phyloP scores from a whole-genome alignment of 129 eudicot genomes.

The Pulicaria dysenterica region DNA sequence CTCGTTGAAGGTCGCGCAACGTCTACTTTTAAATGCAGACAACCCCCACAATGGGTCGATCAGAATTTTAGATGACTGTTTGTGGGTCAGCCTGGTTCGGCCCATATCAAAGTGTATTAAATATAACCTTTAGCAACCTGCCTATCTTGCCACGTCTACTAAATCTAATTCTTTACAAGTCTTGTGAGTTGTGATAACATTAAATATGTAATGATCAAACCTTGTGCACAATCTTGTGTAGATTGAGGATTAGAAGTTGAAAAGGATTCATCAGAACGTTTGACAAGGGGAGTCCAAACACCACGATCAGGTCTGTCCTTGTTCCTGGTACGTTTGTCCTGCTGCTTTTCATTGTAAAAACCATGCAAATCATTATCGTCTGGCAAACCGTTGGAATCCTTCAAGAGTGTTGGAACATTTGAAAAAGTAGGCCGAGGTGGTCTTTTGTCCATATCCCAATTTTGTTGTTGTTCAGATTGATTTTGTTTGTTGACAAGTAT shows the following conservation, averaged over 20 bases:
- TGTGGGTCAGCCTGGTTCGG: background rate
- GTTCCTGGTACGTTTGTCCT: conserved; percentile 70
- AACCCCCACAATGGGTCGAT: background rate
- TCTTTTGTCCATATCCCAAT: conserved; percentile 60
- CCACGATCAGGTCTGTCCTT: conserved; percentile 95
- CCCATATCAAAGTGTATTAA: background rate
- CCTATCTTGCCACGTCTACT: too few relatives aligned
- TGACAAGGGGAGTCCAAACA: conserved; percentile 87
- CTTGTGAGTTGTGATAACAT: conserved; percentile 14
- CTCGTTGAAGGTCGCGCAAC: background rate
- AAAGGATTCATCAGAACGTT: conserved; percentile 71
- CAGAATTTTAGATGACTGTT: background rate
- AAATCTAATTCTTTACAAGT: conserved; percentile 1
- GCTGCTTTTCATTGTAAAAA: conserved; percentile 49
- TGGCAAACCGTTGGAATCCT: conserved; percentile 46
- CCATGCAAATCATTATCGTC: conserved; percentile 59
- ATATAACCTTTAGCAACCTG: too few relatives aligned
- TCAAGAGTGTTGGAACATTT: conserved; percentile 36
- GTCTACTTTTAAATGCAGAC: background rate
- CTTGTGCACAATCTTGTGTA: conserved; percentile 61
- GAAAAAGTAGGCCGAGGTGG: conserved; percentile 67
- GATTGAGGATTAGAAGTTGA: conserved; percentile 54
- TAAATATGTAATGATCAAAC: conserved; percentile 35
- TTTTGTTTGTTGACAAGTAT: conserved; percentile 72
- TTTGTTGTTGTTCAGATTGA: conserved; percentile 59